Evolutionary conservation across 768 basidiomycete genomes (phyloP), one percentile per base, ranked within the genome.

Genomic region (Stropharia rugosoannulata): DNA sequence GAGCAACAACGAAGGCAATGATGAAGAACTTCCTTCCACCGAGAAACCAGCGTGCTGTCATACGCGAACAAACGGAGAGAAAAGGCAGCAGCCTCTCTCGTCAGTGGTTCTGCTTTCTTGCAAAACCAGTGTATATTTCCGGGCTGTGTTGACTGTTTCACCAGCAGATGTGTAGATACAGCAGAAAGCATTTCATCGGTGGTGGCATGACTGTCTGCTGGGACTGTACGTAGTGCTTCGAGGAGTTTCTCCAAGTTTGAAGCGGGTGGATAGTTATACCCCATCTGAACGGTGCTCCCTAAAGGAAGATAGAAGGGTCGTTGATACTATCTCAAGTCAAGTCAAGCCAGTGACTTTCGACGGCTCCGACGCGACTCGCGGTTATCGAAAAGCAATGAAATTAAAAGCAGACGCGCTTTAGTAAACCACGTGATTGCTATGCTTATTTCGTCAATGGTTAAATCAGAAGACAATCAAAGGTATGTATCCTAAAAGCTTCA

Each of bases 21-120:
- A 49, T 76, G 72, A 50, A 92, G 67, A 56, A 73, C 78, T 15
- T 66, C 68, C 68, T 84, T 83, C 91, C 92, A 95, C 38, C 72
- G 67, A 1, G 79, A 75, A 3, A 90, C 86, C 29, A 75, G 73
- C 0, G 74, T 69, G 48, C 82, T 80, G 50, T 80, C 73, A 62
- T 93, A 97, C 9, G 93, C 93, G 66, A 89, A 87, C 38, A 97
- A 70, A 49, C 93, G 83, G 37, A 96, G 74, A 47, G 92, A 79
- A 71, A 95, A 97, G 0, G 84, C 85, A 0, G 95, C 92, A 1
- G 87, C 83, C 55, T 83, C 86, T 8, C 79, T 68, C 0, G 81
- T 85, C 35, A 82, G 72, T 8, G 76, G 66, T 32, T 80, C 72
- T 3, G 86, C 87, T 37, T 79, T 77, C 27, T 73, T 68, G 68